Evolutionary conservation across 2,329 filamentous ascomycete species (phyloP), one percentile per base, ranked within the genome.

Genomic region (Aureobasidium lini): DNA sequence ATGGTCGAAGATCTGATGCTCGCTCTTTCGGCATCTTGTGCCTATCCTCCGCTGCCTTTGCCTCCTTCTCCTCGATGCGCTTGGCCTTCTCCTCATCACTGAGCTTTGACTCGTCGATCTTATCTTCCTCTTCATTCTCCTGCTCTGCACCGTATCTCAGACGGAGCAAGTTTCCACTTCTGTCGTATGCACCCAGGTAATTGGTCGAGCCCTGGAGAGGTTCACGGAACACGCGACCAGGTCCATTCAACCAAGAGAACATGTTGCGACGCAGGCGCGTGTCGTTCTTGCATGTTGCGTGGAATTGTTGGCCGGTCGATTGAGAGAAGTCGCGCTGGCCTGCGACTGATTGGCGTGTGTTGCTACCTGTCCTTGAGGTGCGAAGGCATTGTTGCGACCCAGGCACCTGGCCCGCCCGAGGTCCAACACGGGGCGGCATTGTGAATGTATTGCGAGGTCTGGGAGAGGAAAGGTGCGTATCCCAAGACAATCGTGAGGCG

Each of bases 221-320:
- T 11, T 79, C 66, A 57, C 74, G 75, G 64, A 83, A 78, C 23
- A 68, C 71, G 63, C 69, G 70, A 9, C 81, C 81, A 31, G 80
- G 78, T 1, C 80, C 80, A 62, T 80, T 78, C 39, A 86, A 75
- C 84, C 84, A 86, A 62, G 73, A 71, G 65, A 80, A 83, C 76
- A 85, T 84, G 52, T 78, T 72, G 60, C 76, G 73, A 61, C 82
- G 79, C 43, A 80, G 75, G 64, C 74, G 74, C 44, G 81, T 84
- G 60, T 75, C 59, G 16, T 57, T 54, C 42, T 54, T 47, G 46
- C 52, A 61, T 57, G 59, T 50, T n/a, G 43, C 49, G 18, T 60
- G 49, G 59, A 60, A 60, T 43, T 48, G 50, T 29, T 49, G 50
- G 6, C 48, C 34, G 10, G 50, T 42, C 18, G 49, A 49, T 46